These are phyloP conservation scores for Beauveria caledonica DNA, from an alignment of 2,329 filamentous ascomycete species.

Conservation along the genomic window DNA sequence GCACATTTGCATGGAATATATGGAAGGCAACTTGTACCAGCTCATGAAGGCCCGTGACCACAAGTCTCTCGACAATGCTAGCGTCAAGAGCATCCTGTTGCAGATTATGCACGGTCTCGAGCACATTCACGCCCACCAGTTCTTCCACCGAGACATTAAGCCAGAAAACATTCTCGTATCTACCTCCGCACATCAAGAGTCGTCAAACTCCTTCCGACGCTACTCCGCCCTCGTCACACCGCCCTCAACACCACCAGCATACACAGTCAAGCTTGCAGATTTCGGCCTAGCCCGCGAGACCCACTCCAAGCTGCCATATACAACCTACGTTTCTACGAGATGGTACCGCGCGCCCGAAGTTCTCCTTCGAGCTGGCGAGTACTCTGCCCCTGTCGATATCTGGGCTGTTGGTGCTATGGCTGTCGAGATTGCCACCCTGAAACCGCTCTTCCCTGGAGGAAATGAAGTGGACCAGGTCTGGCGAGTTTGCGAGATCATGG, in stretches of 20 bases:
- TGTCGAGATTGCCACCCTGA: conserved; percentile 91
- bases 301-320: conserved; percentile 92
- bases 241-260: conserved; percentile 84
- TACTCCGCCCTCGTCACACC: conserved; percentile 93
- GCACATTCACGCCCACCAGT: conserved; percentile 93
- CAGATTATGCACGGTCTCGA: conserved; percentile 95
- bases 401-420: conserved; percentile 99
- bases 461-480: conserved; percentile 99
- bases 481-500: conserved; percentile 99
- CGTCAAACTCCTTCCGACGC: conserved; percentile 75
- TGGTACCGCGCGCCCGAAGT: conserved; percentile 99
- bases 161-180: conserved; percentile 98
- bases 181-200: conserved; percentile 76
- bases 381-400: conserved; percentile 95
- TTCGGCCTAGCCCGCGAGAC: conserved; percentile 97
- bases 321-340: conserved; percentile 93
- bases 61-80: conserved; percentile 80
- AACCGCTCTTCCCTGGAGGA: conserved; percentile 91
- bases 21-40: conserved; percentile 98
- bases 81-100: conserved; percentile 95
- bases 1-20: conserved; percentile 98
- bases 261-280: conserved; percentile 97
- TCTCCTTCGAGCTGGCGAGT: conserved; percentile 84
- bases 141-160: conserved; percentile 99
- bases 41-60: conserved; percentile 97